Evolutionary conservation across 2,329 filamentous ascomycete species (phyloP), one percentile per base, ranked within the genome.

Genomic region (Sporothrix dimorphospora): DNA sequence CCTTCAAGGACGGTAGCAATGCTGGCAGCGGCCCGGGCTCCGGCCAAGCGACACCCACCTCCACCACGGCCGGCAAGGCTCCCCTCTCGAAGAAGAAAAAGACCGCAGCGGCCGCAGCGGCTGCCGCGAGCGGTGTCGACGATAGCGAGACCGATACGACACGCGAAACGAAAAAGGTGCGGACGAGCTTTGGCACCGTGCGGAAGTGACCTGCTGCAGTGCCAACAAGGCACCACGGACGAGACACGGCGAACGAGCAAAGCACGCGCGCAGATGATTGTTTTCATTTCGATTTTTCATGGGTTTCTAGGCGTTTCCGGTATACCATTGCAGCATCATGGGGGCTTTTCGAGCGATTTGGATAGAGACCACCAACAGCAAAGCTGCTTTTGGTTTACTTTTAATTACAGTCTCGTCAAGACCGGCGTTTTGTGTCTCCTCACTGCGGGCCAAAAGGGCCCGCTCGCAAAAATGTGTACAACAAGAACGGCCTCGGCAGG

Each of bases 61-160:
- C 87, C 47, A 82, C 84, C 16, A 84, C 83, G 9, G 83, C 82
- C 12, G 83, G 79, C 68, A 85, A 82, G 75, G 82, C 78, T 14
- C 78, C 79, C 55, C 84, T 79, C 76, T 89, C 88, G 79, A 85
- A 86, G 75, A 86, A 86, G 78, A 86, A 86, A 78, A 87, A 86
- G 77, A 83, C 74, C 5, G 73, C 75, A 11, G 74, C 74, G 3
- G 72, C 74, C 2, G 75, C 73, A 1, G 77, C 74, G 1, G 77
- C 75, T 2, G 76, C 75, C 12, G 73, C 74, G n/a, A 21, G 45
- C n/a, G 75, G 71, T 16, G 72, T 71, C 38, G 77, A 87, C 34
- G 89, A 90, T 72, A 90, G 88, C 79, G 89, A 90, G 80, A 86
- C 84, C 27, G 88, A 90, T 71, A 81, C 83, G 14, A 81, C 83